phyloP scores from a whole-genome alignment of 202 grass and related monocot genomes.

The Alloteropsis angusta region DNA sequence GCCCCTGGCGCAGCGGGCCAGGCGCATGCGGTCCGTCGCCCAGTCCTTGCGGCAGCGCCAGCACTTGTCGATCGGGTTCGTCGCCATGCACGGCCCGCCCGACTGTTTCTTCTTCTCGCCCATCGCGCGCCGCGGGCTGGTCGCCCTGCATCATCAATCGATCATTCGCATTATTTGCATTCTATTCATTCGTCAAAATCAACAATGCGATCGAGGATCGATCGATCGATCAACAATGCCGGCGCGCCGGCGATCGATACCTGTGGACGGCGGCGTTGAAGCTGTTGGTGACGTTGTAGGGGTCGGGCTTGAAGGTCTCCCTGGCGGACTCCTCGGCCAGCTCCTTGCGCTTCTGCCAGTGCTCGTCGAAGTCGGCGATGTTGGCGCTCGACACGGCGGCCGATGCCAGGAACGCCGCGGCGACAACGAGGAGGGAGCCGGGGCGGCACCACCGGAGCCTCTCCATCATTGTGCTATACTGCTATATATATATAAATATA shows the following conservation, averaged over 20 bases:
- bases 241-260: neutral
- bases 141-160: neutral
- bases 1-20: conserved; percentile 48
- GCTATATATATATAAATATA: neutral
- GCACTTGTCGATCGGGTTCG: conserved; percentile 76
- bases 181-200: too few species aligned
- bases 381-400: conserved; percentile 21
- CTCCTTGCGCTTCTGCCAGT: conserved; percentile 38
- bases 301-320: conserved; percentile 36
- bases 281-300: conserved; percentile 33
- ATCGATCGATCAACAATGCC: too few species aligned
- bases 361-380: conserved; percentile 33
- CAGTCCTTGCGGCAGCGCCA: conserved; percentile 70
- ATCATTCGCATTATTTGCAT: neutral
- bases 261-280: conserved; percentile 52
- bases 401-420: conserved; percentile 31
- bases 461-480: neutral
- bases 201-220: too few species aligned
- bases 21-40: conserved; percentile 38
- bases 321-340: neutral
- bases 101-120: neutral
- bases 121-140: conserved; percentile 28
- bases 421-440: conserved; percentile 37
- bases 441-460: conserved; percentile 12
- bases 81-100: conserved; percentile 34